phyloP scores from a whole-genome alignment of 495 filamentous ascomycete genomes.

The Chaetomium tenue region DNA sequence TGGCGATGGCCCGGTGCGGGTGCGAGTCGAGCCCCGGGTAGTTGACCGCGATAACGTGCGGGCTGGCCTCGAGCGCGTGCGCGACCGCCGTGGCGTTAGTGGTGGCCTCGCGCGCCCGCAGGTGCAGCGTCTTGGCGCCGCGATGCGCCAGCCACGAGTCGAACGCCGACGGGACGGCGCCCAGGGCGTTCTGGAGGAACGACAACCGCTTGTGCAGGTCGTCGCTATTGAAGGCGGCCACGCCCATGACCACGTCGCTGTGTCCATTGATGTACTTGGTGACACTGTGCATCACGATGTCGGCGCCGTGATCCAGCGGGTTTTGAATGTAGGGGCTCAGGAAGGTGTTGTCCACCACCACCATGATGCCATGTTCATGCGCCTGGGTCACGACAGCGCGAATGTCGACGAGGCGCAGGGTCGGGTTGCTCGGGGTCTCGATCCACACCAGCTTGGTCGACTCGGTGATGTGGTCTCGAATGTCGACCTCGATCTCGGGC shows the following conservation, averaged over 20 bases:
- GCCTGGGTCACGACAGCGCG: constrained; percentile 74
- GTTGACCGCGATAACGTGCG: constrained; percentile 81
- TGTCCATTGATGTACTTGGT: constrained; percentile 99
- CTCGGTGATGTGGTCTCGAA: constrained; percentile 76
- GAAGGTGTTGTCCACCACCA: constrained; percentile 99
- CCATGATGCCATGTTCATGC: constrained; percentile 82
- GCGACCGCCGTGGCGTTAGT: constrained; percentile 80
- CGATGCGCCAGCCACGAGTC: constrained; percentile 99
- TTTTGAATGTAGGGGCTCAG: constrained; percentile 95
- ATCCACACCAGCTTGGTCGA: constrained; percentile 98
- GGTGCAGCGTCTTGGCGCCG: constrained; percentile 93
- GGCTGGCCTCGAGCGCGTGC: constrained; percentile 70
- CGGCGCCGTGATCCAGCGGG: constrained; percentile 89
- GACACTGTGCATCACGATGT: constrained; percentile 98
- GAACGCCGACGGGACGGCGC: constrained; percentile 89
- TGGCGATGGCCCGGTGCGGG: constrained; percentile 76
- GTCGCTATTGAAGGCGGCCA: constrained; percentile 90
- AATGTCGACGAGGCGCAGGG: constrained; percentile 88
- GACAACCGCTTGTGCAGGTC: constrained; percentile 69
- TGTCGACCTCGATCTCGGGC: constrained; percentile 81
- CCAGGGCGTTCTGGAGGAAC: constrained; percentile 97
- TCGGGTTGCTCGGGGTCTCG: constrained; percentile 92
- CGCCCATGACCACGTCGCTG: constrained; percentile 96
- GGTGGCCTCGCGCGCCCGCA: constrained; percentile 81
- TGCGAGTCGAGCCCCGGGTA: constrained; percentile 91